A percentile compares a stretch with the other conserved stretches of the same genome.
Conservation (phyloP, 129 eudicot genomes). For the Arctium minus region DNA sequence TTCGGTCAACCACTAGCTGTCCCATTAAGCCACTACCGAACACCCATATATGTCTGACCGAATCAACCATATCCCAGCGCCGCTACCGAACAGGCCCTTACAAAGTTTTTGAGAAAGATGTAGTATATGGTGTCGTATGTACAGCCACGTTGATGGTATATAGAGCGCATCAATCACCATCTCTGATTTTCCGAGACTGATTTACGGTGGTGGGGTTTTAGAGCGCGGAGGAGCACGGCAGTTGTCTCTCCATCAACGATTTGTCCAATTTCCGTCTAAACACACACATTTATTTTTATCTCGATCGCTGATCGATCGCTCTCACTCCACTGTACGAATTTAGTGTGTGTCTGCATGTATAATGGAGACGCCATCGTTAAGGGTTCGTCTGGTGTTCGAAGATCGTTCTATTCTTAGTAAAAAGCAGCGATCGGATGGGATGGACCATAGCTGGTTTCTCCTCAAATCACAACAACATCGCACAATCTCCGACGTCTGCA, state of each 20-base stretch:
- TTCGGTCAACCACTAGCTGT: too few species aligned
- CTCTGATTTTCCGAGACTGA: background rate
- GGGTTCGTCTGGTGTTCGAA: slow-evolving; percentile 59
- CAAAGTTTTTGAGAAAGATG: too few species aligned
- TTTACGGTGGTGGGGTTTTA: slow-evolving; percentile 21
- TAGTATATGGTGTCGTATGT: too few species aligned
- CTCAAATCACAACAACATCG: slow-evolving; percentile 53
- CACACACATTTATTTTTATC: background rate
- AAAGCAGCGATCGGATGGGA: slow-evolving; percentile 62
- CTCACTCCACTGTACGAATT: background rate
- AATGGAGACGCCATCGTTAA: slow-evolving; percentile 31
- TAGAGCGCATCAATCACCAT: background rate
- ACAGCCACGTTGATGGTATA: too few species aligned
- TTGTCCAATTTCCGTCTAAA: background rate
- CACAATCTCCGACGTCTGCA: slow-evolving; percentile 52
- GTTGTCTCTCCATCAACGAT: background rate
- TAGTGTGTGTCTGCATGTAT: slow-evolving; percentile 21
- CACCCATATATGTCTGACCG: too few species aligned
- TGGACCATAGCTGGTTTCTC: slow-evolving; percentile 64
- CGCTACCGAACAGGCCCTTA: too few species aligned
- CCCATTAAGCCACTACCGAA: too few species aligned
- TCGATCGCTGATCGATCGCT: background rate
- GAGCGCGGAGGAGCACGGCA: slow-evolving; percentile 25
- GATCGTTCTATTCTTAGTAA: slow-evolving; percentile 54
- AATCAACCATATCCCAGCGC: too few species aligned